Evolutionary conservation across 2,329 filamentous ascomycete genomes (phyloP).

Genomic region (Microcyclospora tardicrescens): DNA sequence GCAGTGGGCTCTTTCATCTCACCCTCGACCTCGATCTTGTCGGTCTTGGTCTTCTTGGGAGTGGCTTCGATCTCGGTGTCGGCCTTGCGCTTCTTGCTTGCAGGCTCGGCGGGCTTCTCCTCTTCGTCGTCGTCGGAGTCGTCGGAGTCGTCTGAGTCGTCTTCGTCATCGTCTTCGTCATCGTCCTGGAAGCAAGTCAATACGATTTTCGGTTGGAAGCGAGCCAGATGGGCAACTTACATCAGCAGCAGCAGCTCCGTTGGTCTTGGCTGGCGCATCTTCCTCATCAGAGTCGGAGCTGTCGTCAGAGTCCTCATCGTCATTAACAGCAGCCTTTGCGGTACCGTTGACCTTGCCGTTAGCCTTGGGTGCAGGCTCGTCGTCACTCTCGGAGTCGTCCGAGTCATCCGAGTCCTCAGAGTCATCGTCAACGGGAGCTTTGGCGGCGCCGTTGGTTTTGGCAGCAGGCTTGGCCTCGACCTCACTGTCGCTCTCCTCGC

Average conservation of each 20-base stretch:
- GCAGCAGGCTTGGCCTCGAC: constrained; percentile 20
- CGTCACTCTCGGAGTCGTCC: constrained; percentile 7
- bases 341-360: constrained; percentile 10
- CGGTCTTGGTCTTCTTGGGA: constrained; percentile 57
- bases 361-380: constrained; percentile 11
- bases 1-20: constrained; percentile 32
- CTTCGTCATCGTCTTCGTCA: constrained; percentile 8
- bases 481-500: constrained; percentile 26
- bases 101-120: constrained; percentile 25
- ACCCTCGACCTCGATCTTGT: constrained; percentile 31
- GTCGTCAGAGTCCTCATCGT: constrained; percentile 8
- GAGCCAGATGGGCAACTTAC: constrained; percentile 10
- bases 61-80: constrained; percentile 38
- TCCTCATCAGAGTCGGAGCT: constrained; percentile 4
- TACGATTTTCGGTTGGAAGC: no score
- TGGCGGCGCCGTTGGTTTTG: constrained; percentile 14
- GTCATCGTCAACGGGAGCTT: constrained; percentile 4
- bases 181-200: constrained; percentile 1
- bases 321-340: constrained; percentile 10
- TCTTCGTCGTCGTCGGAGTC: constrained; percentile 23
- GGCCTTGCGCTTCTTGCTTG: constrained; percentile 56
- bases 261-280: constrained; percentile 16
- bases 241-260: constrained; percentile 20
- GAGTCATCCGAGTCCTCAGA: constrained; percentile 3
- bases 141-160: constrained; percentile 14